Percentiles rank a stretch among this genome's conserved stretches.
phyloP scores from a whole-genome alignment of 23 red algal genomes.

The Gracilaria domingensis region DNA sequence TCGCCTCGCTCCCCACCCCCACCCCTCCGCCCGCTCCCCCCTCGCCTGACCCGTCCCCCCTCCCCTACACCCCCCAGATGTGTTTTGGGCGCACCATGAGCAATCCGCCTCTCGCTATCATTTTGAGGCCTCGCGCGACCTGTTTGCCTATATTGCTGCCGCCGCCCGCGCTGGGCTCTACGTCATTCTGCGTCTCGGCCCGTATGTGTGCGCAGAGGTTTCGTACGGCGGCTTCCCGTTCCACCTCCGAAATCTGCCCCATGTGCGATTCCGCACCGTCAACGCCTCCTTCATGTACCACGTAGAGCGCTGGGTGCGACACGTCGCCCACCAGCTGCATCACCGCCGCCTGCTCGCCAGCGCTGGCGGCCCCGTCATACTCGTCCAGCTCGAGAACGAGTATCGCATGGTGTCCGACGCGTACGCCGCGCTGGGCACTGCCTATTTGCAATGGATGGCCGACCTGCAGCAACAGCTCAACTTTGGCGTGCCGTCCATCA shows the following conservation, averaged over 20 bases:
- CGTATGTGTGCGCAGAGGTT: conserved; percentile 95
- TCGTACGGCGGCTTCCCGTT: conserved; percentile 84
- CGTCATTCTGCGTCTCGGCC: conserved; percentile 91
- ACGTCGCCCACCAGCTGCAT: conserved; percentile 43
- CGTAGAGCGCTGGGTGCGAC: conserved; percentile 73
- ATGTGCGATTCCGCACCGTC: conserved; percentile 84
- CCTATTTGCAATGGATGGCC: conserved; percentile 90
- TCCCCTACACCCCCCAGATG: not conserved
- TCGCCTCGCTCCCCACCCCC: not conserved
- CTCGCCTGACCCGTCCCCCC: not conserved
- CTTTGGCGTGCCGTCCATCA: conserved; percentile 84
- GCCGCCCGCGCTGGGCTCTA: conserved; percentile 63
- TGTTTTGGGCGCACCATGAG: conserved; percentile 58
- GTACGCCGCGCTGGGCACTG: conserved; percentile 66
- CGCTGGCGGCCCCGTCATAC: conserved; percentile 86
- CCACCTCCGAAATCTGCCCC: conserved; percentile 76
- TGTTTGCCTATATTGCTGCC: conserved; percentile 75
- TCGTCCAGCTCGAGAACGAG: conserved; percentile 96
- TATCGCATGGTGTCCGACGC: conserved; percentile 86
- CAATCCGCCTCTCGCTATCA: not conserved
- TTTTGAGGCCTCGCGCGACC: conserved; percentile 72
- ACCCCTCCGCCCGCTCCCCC: not conserved
- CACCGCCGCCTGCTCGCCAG: conserved; percentile 57
- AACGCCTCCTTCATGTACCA: conserved; percentile 79
- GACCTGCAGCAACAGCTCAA: conserved; percentile 68